These are phyloP conservation scores for Citrus sinensis DNA, from an alignment of 345 rosid species.

Conservation along the genomic window DVS_A1.0 CM039164.1:23559501-23560000, in stretches of 20 bases:
- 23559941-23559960: background rate
- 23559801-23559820: background rate
- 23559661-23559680: too few species aligned
- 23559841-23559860: background rate
- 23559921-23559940: background rate
- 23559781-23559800: background rate
- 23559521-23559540: background rate
- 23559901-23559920: background rate
- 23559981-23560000: background rate
- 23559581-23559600: too few species aligned
- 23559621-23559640: too few species aligned
- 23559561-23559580: too few species aligned
- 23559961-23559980: background rate
- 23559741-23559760: too few species aligned
- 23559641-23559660: too few species aligned
- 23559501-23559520: background rate
- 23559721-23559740: too few species aligned
- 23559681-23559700: rapidly evolving
- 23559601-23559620: too few species aligned
- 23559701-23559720: too few species aligned
- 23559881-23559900: background rate
- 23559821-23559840: background rate
- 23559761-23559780: too few species aligned
- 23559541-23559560: too few species aligned
- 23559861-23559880: background rate